Evolutionary conservation across 805 yeast genomes (phyloP).

Genomic region (Candida loeiensis): DNA sequence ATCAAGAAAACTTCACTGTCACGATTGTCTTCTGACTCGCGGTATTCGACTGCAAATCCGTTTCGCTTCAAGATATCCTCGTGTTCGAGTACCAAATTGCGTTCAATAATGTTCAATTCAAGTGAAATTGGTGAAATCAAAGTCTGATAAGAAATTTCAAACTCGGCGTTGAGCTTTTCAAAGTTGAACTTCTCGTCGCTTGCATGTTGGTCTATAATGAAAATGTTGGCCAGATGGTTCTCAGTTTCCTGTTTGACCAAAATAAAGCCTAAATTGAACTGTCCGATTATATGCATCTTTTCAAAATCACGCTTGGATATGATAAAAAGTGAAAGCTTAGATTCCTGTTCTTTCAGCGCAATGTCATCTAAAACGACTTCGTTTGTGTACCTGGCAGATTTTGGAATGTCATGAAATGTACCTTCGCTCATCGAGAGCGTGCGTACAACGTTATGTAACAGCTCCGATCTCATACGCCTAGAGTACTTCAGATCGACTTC

Average conservation of each 20-base stretch:
- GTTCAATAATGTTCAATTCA: conserved; percentile 76
- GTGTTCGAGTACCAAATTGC: conserved; percentile 63
- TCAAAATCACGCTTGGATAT: conserved; percentile 71
- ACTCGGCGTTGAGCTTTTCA: conserved; percentile 59
- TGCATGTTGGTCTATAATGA: conserved; percentile 96
- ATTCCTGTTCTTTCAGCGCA: conserved; percentile 47
- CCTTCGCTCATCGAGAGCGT: background rate
- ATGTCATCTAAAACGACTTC: conserved; percentile 6
- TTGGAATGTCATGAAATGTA: background rate
- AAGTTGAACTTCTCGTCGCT: conserved; percentile 94
- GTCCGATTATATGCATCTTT: conserved; percentile 81
- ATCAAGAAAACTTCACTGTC: conserved; percentile 50
- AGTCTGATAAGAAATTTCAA: conserved; percentile 58
- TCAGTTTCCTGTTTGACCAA: conserved; percentile 39
- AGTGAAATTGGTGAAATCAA: conserved; percentile 58
- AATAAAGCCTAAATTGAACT: conserved; percentile 94
- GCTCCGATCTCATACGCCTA: conserved; percentile 3
- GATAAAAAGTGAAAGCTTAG: conserved; percentile 48
- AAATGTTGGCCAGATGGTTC: conserved; percentile 21
- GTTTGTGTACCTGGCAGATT: background rate
- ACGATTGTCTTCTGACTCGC: background rate
- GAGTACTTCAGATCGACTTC: conserved; percentile 4
- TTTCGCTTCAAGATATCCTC: conserved; percentile 56
- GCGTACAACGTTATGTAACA: conserved; percentile 5
- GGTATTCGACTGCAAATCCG: conserved; percentile 60